phyloP scores from a whole-genome alignment of 2,329 filamentous ascomycete genomes.

The Chrysoporthe puriensis region DNA sequence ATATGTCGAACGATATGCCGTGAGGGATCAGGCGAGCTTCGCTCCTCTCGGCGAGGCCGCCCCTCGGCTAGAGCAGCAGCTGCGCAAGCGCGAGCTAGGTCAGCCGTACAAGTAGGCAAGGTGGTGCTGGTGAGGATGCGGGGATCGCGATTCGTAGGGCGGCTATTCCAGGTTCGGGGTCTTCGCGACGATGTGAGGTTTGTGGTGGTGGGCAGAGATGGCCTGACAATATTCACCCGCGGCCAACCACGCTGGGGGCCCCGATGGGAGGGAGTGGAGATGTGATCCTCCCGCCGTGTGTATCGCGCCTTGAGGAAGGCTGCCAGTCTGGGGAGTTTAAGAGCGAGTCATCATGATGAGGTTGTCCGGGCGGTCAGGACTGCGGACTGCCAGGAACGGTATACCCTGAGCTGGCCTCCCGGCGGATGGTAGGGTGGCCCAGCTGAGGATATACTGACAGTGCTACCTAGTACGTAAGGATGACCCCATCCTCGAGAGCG shows the following conservation, averaged over 20 bases:
- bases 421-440: too few relatives aligned
- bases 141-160: not conserved
- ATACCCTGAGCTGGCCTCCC: too few relatives aligned
- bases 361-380: too few relatives aligned
- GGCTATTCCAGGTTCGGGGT: not conserved
- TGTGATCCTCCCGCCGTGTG: not conserved
- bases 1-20: not conserved
- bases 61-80: not conserved
- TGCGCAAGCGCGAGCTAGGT: not conserved
- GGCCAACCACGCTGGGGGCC: not conserved
- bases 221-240: not conserved
- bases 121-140: not conserved
- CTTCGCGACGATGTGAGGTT: not conserved
- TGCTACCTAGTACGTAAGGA: too few relatives aligned
- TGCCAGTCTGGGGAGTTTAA: not conserved
- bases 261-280: not conserved
- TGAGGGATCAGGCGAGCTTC: not conserved
- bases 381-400: too few relatives aligned
- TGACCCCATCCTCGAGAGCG: not conserved
- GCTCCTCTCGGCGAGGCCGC: not conserved
- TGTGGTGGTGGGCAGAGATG: constrained; percentile 1
- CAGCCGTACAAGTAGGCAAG: not conserved
- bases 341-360: not conserved
- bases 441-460: too few relatives aligned
- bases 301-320: not conserved